Percentiles rank a stretch among this genome's conserved stretches.
Evolutionary conservation across 805 yeast species (phyloP).

Genomic region (Wickerhamiella cacticola): DNA sequence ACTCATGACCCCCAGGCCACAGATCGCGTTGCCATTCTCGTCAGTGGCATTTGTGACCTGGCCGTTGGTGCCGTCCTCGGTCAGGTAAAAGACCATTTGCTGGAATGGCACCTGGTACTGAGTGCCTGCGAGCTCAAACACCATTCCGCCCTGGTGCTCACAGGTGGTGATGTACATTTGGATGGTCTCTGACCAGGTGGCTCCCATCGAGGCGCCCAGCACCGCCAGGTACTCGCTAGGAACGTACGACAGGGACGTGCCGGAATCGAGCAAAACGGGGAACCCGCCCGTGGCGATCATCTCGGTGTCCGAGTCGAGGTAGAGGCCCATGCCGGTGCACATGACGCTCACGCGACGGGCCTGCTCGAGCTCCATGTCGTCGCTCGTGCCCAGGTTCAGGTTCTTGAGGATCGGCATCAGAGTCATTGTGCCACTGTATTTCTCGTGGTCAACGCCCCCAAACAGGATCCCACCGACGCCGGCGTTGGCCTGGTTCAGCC

Average conservation of each 20-base stretch:
- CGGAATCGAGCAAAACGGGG: slow-evolving; percentile 41
- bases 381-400: slow-evolving; percentile 11
- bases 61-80: slow-evolving; percentile 13
- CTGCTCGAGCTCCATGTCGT: not conserved
- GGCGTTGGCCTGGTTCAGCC: slow-evolving; percentile 30
- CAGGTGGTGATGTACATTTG: slow-evolving; percentile 36
- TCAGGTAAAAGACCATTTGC: slow-evolving; percentile 19
- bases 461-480: slow-evolving; percentile 32
- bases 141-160: slow-evolving; percentile 25
- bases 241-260: slow-evolving; percentile 39
- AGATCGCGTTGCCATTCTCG: slow-evolving; percentile 19
- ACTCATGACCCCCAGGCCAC: slow-evolving; percentile 25
- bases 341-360: slow-evolving; percentile 12
- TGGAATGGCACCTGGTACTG: slow-evolving; percentile 36
- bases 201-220: slow-evolving; percentile 31
- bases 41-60: slow-evolving; percentile 13
- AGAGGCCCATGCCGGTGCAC: slow-evolving; percentile 16
- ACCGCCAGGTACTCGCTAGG: slow-evolving; percentile 29
- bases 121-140: slow-evolving; percentile 42
- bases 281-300: slow-evolving; percentile 11
- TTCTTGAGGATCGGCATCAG: slow-evolving; percentile 27
- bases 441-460: slow-evolving; percentile 36
- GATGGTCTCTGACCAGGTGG: slow-evolving; percentile 28
- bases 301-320: slow-evolving; percentile 15
- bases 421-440: slow-evolving; percentile 31